Evolutionary conservation across 1,139 yeast genomes (phyloP), one percentile per base, ranked within the genome.

Genomic region (Trichomonascaceae sp.): DNA sequence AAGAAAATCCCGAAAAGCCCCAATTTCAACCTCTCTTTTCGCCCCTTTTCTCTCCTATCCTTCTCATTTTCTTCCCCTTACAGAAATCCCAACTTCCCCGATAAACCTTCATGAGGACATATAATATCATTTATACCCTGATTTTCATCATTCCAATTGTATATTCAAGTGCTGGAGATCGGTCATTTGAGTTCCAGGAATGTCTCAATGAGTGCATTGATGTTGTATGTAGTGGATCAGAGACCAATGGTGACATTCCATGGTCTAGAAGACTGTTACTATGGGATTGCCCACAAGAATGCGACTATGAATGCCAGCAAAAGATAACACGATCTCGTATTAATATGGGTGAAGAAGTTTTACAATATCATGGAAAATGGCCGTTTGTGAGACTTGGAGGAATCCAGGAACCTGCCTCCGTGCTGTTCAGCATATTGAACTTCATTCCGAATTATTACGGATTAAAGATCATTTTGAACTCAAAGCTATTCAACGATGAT

Each of bases 331-430:
- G 64, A 1, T 72, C 77, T 49, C 74, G 96, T 20, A 72, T 74
- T 18, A 60, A 58, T 0, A 61, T 71, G 2, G 74, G 75, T 8
- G 77, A 79, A 53, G 83, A 81, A 54, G 73, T 88, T 1, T 78
- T 78, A 49, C 99, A 93, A 66, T 93, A 89, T 70, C 98, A 93
- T 68, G 99, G 99, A 0, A 93, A 93, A 70, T 93, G 99, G 99
- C 98, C 98, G 1, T 93, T 93, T 64, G 61, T 74, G 45, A 76
- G 99, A 54, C 65, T 86, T 1, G 70, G 76, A 18, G 96, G 96
- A 0, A 74, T 87, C 32, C 99, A 93, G 67, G 99, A 93, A 66
- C 73, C 90, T 0, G 85, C 84, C 15, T 85, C 96, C n/a, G 82
- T 86, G 1, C 32, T 89, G 1, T 93, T 93, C 69, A 87, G 96